Percentiles rank a stretch among this genome's conserved stretches.
Evolutionary conservation across 202 grass and related monocot genomes (phyloP).

Genomic region (Panicum hallii): DNA sequence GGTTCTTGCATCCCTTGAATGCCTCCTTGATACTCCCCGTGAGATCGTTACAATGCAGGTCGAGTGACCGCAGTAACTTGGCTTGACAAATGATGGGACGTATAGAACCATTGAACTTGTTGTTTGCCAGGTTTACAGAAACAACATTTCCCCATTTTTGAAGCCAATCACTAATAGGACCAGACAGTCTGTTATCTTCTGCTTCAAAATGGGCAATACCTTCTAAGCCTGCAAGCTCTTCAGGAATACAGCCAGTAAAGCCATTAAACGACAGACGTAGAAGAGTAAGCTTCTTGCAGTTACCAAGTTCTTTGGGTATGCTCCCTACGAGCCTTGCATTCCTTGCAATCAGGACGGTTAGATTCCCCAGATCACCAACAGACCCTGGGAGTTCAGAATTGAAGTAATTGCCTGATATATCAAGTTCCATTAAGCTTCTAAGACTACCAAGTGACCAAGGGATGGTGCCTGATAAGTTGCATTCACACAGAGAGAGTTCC

Average conservation of each 20-base stretch:
- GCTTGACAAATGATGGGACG: constrained; percentile 54
- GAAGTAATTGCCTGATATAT: constrained; percentile 76
- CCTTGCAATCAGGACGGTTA: constrained; percentile 49
- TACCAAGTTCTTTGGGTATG: constrained; percentile 69
- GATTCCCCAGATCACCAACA: constrained; percentile 63
- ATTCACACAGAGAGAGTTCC: constrained; percentile 50
- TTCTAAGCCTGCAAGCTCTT: constrained; percentile 58
- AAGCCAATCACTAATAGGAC: constrained; percentile 65
- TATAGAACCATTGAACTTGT: constrained; percentile 60
- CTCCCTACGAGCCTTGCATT: constrained; percentile 53
- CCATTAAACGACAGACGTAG: constrained; percentile 60
- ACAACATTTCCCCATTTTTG: constrained; percentile 48
- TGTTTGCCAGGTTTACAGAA: constrained; percentile 53
- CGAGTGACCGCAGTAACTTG: constrained; percentile 54
- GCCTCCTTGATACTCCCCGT: constrained; percentile 65
- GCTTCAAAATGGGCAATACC: constrained; percentile 54
- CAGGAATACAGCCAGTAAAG: constrained; percentile 65
- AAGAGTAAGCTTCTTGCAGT: constrained; percentile 64
- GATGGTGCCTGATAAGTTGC: constrained; percentile 61
- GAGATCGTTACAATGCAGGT: constrained; percentile 59
- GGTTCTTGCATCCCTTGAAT: constrained; percentile 64
- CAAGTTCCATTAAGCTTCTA: constrained; percentile 54
- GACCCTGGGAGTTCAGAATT: constrained; percentile 48
- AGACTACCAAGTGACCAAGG: constrained; percentile 63
- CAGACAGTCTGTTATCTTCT: constrained; percentile 65